These are phyloP conservation scores for Cairneyella variabilis DNA, from an alignment of 495 filamentous ascomycete species.

Conservation along the genomic window DNA sequence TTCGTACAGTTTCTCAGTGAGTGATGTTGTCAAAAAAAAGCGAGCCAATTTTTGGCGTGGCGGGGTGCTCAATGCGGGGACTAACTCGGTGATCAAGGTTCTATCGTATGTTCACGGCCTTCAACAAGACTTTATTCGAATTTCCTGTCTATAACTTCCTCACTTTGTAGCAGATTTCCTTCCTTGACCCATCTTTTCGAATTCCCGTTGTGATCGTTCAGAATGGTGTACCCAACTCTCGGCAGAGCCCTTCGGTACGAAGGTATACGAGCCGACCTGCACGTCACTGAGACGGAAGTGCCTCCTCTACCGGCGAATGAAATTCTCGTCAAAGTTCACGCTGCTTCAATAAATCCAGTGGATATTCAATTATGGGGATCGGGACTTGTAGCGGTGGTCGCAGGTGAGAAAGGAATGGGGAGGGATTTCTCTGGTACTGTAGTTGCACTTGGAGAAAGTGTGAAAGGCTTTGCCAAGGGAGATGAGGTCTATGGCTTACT, in stretches of 20 bases:
- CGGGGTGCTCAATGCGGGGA: no score
- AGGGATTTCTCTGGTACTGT: constrained; percentile 47
- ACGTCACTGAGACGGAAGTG: constrained; percentile 15
- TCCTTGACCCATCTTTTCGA: no score
- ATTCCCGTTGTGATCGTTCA: background rate
- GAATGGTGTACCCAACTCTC: constrained; percentile 13
- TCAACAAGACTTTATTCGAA: no score
- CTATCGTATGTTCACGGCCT: no score
- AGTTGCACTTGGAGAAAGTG: constrained; percentile 37
- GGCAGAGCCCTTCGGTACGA: constrained; percentile 15
- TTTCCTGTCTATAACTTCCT: no score
- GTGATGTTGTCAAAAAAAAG: no score
- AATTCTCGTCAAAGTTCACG: constrained; percentile 49
- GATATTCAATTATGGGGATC: constrained; percentile 40
- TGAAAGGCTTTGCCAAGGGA: constrained; percentile 41
- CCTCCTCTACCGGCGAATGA: constrained; percentile 29
- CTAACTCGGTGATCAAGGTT: no score
- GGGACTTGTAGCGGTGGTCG: constrained; percentile 19
- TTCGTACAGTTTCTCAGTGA: no score
- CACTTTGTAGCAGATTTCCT: no score
- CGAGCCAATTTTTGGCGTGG: no score
- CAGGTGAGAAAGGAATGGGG: constrained; percentile 33
- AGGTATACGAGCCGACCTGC: constrained; percentile 1
- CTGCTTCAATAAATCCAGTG: constrained; percentile 45
- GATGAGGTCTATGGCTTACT: constrained; percentile 48